Conservation (phyloP, 257 asterid genomes). For the Plantago elongata region DNA sequence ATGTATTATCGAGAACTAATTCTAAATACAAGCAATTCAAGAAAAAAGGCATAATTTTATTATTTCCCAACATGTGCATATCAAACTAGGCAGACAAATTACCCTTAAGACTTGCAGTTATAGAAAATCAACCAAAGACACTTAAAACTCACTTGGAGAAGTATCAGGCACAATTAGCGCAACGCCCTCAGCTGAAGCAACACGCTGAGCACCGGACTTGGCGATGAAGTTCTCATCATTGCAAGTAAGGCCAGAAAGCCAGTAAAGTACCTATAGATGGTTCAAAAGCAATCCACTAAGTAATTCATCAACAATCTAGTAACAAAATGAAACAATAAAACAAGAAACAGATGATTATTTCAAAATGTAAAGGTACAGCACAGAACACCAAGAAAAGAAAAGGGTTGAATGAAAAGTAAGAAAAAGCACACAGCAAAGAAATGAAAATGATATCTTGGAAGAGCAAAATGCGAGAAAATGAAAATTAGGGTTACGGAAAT, state of each 20-base stretch:
- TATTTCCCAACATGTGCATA: too few species aligned
- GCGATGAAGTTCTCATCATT: slow-evolving; percentile 82
- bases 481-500: background rate
- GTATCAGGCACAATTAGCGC: slow-evolving; percentile 77
- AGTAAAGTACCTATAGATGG: slow-evolving; percentile 65
- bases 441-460: background rate
- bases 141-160: slow-evolving; percentile 96
- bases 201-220: slow-evolving; percentile 97
- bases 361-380: background rate
- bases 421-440: background rate
- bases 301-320: background rate
- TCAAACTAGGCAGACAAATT: too few species aligned
- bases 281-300: background rate
- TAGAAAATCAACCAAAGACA: background rate
- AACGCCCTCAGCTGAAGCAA: slow-evolving; percentile 72
- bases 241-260: slow-evolving; percentile 97
- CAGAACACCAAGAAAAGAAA: background rate
- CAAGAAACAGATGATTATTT: background rate
- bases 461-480: slow-evolving; percentile 5
- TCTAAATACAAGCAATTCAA: too few species aligned
- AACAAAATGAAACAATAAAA: background rate
- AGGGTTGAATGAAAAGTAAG: too few species aligned
- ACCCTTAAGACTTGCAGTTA: background rate
- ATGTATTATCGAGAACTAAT: too few species aligned
- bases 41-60: too few species aligned